Percentiles rank a stretch among this genome's conserved stretches.
These are phyloP conservation scores for Asterionellopsis glacialis DNA, from an alignment of 108 stramenopile species.

Conservation along the genomic window DNA sequence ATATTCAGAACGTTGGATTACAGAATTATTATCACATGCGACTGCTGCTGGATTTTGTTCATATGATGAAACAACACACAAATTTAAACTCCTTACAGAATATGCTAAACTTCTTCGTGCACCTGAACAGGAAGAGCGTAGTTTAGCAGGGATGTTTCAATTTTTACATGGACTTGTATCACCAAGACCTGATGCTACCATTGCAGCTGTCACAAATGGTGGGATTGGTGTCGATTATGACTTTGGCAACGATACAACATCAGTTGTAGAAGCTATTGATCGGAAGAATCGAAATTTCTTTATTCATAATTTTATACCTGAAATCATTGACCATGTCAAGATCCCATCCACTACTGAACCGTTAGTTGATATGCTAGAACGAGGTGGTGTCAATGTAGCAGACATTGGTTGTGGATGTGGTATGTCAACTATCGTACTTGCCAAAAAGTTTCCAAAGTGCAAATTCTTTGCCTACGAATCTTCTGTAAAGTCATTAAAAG, in stretches of 20 bases:
- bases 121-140: background rate
- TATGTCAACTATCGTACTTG: slow-evolving; percentile 6
- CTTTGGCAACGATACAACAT: slow-evolving; percentile 4
- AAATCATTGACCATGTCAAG: slow-evolving; percentile 5
- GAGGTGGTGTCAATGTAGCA: slow-evolving; percentile 4
- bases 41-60: slow-evolving; percentile 15
- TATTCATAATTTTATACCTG: slow-evolving; percentile 4
- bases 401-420: slow-evolving; percentile 25
- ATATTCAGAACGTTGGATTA: slow-evolving; percentile 15
- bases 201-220: background rate
- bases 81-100: slow-evolving; percentile 4
- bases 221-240: slow-evolving; percentile 10
- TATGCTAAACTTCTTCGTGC: slow-evolving; percentile 5
- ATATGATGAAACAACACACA: background rate
- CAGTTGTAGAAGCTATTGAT: slow-evolving; percentile 10
- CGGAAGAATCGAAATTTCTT: slow-evolving; percentile 21
- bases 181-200: background rate
- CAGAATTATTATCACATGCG: slow-evolving; percentile 9
- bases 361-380: slow-evolving; percentile 11
- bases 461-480: slow-evolving; percentile 13
- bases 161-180: background rate
- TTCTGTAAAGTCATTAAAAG: slow-evolving; percentile 2
- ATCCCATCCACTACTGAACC: slow-evolving; percentile 3
- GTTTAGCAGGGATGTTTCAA: slow-evolving; percentile 15
- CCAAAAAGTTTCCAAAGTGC: slow-evolving; percentile 9